A percentile compares a stretch with the other conserved stretches of the same genome.
These are phyloP conservation scores for Sphagnum contortum DNA, from an alignment of 225 moss, liverwort and hornwort species.

Conservation along the genomic window DNA sequence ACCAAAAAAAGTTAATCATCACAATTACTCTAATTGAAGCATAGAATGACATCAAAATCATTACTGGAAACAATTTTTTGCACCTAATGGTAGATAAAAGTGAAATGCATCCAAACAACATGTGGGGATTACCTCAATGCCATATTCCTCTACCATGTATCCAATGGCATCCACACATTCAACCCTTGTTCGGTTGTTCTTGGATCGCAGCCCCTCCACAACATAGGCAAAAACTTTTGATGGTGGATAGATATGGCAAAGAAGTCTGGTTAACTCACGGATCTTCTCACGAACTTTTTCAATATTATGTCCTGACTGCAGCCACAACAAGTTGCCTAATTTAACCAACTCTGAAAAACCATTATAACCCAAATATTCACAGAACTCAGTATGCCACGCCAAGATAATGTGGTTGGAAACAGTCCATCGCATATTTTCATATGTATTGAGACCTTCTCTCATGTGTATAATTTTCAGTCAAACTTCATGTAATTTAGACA, in stretches of 20 bases:
- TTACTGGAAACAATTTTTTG: too few species aligned
- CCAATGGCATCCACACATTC: constrained; percentile 94
- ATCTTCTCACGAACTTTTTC: constrained; percentile 96
- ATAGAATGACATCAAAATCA: too few species aligned
- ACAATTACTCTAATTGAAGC: too few species aligned
- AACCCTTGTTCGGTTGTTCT: constrained; percentile 90
- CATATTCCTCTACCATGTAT: constrained; percentile 88
- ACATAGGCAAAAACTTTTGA: constrained; percentile 72
- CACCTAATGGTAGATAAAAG: too few species aligned
- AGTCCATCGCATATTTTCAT: too few species aligned
- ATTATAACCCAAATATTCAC: background rate
- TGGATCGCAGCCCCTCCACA: constrained; percentile 78
- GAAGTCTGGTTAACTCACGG: constrained; percentile 67
- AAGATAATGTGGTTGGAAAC: too few species aligned
- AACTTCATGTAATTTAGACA: too few species aligned
- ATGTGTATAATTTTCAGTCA: too few species aligned
- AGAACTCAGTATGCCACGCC: too few species aligned
- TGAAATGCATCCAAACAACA: too few species aligned
- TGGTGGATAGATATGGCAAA: constrained; percentile 74
- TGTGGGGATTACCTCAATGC: constrained; percentile 55
- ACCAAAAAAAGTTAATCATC: background rate
- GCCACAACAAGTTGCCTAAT: background rate
- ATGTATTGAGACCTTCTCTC: too few species aligned
- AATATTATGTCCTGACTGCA: constrained; percentile 82
- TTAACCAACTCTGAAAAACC: too few species aligned